Percentiles rank a stretch among this genome's conserved stretches.
phyloP scores from a whole-genome alignment of 2,329 filamentous ascomycete genomes.

The Neonectria punicea region DNA sequence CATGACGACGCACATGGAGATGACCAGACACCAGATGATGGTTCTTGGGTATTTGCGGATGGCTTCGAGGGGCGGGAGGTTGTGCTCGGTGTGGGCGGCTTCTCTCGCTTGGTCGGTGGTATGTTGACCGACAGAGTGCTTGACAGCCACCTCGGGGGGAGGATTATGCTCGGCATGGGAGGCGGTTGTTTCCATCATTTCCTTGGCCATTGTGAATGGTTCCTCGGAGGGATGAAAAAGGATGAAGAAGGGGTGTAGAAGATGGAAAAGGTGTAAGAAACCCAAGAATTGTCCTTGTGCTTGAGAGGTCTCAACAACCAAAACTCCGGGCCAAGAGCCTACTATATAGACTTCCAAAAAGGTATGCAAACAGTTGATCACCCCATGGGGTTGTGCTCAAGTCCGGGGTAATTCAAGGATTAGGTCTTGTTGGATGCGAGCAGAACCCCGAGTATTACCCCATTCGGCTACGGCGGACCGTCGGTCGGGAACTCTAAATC shows the following conservation, averaged over 20 bases:
- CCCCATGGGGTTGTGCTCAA: not conserved
- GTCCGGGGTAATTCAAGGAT: not conserved
- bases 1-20: constrained; percentile 55
- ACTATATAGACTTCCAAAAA: not conserved
- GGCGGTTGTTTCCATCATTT: not conserved
- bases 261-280: not conserved
- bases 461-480: constrained; percentile 21
- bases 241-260: not conserved
- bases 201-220: not conserved
- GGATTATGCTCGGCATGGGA: constrained; percentile 11
- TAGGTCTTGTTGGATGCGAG: not conserved
- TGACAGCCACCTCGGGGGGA: not conserved
- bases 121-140: constrained; percentile 15
- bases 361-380: not conserved
- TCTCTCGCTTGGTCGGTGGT: constrained; percentile 18
- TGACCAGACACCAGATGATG: constrained; percentile 50
- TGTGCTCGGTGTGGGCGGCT: constrained; percentile 35
- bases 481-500: not conserved
- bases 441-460: constrained; percentile 33
- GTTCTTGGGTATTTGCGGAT: constrained; percentile 48
- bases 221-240: no score
- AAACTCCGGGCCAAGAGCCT: not conserved
- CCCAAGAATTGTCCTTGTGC: not conserved
- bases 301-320: not conserved
- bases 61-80: constrained; percentile 41